Base-by-base conservation (phyloP, 2,329 filamentous ascomycete genomes). In the Samsoniella hepiali region DNA sequence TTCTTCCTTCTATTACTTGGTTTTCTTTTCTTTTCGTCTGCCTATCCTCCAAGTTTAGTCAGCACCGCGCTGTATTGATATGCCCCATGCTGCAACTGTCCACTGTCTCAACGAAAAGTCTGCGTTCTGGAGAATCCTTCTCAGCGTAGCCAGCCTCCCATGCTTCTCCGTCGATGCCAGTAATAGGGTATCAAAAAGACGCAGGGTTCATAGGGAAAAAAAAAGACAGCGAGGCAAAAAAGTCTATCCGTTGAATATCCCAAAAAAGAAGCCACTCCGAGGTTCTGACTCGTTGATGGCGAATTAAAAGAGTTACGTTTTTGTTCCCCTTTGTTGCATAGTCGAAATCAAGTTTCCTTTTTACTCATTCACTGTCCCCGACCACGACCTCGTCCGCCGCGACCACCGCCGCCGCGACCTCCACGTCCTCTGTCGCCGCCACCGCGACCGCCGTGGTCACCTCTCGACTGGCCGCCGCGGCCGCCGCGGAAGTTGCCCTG, bases 401-500 rank as follows among this genome's bases (percentile, higher is more conserved):
- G 76, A 7, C 58, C 78, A 61, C 78, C 71, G 32, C 78, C 71
- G 32, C 75, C 76, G 40, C 76, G 68, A 31, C 82, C 79, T 59
- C 78, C 77, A 31, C 81, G 79, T 29, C 86, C 81, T 45, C 83
- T 79, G 17, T 84, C 82, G 34, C 82, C 81, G 51, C 85, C 84
- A 36, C 84, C 81, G 27, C 84, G 77, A 56, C 83, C 79, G 51
- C 81, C 80, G 67, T 88, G 82, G 44, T 87, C 85, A 62, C 84
- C 85, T 70, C 85, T 81, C 72, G 84, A 77, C 61, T 81, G 78
- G 17, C 85, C 83, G 17, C 85, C 82, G 45, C 87, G 82, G 47
- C 89, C 88, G 55, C 90, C 88, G 63, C 88, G 83, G 72, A 88
- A 90, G 66, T 79, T 80, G 58, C 81, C 77, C 64, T 79, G 81